These are phyloP conservation scores for Fusarium sp. DNA, from an alignment of 2,329 filamentous ascomycete genomes.

Conservation along the genomic window DNA sequence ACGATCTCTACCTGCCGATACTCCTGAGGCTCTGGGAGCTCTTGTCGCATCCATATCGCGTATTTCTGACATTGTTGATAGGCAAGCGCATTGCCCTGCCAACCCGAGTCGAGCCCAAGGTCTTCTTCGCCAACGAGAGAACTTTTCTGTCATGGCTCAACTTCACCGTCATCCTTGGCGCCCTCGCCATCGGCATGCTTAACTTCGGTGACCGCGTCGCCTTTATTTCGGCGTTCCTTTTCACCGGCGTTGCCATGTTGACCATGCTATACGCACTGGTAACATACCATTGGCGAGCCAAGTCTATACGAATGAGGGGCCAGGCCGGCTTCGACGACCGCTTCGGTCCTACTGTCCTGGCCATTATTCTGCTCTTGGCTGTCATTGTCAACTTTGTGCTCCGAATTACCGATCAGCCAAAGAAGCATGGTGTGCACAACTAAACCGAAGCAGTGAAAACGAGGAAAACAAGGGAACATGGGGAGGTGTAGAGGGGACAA, in stretches of 20 bases:
- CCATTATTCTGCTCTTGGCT: conserved; percentile 86
- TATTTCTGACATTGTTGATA: conserved; percentile 57
- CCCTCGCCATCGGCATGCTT: conserved; percentile 94
- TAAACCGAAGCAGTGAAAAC: conserved; percentile 10
- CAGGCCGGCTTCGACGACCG: conserved; percentile 98
- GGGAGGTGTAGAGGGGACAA: neutral
- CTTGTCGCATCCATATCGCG: neutral
- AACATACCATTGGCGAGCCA: conserved; percentile 97
- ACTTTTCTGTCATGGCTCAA: conserved; percentile 99
- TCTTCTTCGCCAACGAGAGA: conserved; percentile 99
- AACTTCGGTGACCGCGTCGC: conserved; percentile 97
- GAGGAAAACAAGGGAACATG: neutral
- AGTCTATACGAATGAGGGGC: conserved; percentile 90
- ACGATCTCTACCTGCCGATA: conserved; percentile 57
- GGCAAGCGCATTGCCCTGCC: conserved; percentile 99
- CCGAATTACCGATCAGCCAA: conserved; percentile 69
- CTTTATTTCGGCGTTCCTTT: conserved; percentile 93
- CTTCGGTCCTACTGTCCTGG: conserved; percentile 92
- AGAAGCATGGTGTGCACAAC: conserved; percentile 52
- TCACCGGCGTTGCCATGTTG: conserved; percentile 93
- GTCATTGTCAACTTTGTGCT: conserved; percentile 98
- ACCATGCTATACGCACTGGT: conserved; percentile 96
- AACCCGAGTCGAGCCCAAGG: conserved; percentile 98
- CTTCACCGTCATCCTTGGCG: conserved; percentile 98
- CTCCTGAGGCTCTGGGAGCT: neutral